A percentile compares a stretch with the other conserved stretches of the same genome.
Conservation (phyloP, 2,329 filamentous ascomycete species). For the Orbilia oligospora region DNA sequence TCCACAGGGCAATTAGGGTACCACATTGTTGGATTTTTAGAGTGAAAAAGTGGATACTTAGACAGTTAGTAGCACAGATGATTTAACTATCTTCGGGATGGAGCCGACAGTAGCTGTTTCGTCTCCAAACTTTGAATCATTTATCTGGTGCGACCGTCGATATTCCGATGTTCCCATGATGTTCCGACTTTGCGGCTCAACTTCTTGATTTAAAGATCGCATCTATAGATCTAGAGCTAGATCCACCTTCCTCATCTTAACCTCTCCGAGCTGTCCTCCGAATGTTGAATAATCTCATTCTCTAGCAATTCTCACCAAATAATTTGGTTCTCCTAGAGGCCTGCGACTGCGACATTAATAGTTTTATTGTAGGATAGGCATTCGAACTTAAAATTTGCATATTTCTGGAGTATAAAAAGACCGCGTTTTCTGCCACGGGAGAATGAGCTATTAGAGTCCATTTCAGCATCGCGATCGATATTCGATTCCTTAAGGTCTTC, state of each 20-base stretch:
- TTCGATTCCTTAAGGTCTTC: not conserved
- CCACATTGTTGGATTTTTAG: constrained; percentile 19
- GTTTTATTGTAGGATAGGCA: not conserved
- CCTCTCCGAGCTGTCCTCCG: constrained; percentile 36
- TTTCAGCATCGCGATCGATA: constrained; percentile 3
- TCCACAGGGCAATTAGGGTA: not conserved
- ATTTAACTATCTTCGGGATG: constrained; percentile 27
- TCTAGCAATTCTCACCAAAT: not conserved
- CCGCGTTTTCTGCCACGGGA: constrained; percentile 10
- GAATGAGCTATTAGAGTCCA: constrained; percentile 1
- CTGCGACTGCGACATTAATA: not conserved
- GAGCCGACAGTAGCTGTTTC: constrained; percentile 3
- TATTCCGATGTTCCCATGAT: constrained; percentile 21
- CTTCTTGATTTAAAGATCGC: constrained; percentile 3
- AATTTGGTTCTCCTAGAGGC: not conserved
- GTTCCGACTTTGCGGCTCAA: constrained; percentile 24
- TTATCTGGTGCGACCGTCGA: not conserved
- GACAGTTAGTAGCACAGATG: not conserved
- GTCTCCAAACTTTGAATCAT: constrained; percentile 16
- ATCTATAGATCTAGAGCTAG: constrained; percentile 4
- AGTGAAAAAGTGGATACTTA: not conserved
- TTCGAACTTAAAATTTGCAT: constrained; percentile 9
- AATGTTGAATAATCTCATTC: not conserved
- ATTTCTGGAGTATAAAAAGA: constrained; percentile 26
- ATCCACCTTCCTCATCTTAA: not conserved